Conservation (phyloP, 2,329 filamentous ascomycete species). For the Colletotrichum liriopes region DNA sequence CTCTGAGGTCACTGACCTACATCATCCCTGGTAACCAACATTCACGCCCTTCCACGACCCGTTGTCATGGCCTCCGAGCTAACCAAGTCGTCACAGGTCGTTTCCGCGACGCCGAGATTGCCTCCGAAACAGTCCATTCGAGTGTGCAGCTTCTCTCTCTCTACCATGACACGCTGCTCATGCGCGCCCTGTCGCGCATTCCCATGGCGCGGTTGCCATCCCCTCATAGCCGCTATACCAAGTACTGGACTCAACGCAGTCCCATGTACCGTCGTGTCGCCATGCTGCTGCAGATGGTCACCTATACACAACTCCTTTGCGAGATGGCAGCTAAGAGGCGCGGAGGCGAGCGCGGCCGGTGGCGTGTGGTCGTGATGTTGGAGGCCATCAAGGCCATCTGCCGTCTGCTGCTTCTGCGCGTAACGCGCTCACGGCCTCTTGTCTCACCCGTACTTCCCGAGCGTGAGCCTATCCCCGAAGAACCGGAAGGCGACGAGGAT, state of each 20-base stretch:
- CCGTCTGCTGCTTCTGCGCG: constrained; percentile 82
- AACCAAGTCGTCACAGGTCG: constrained; percentile 68
- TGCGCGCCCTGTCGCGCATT: constrained; percentile 73
- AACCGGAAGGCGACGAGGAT: constrained; percentile 62
- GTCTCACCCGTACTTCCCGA: constrained; percentile 89
- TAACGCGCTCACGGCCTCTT: constrained; percentile 87
- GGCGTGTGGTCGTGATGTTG: constrained; percentile 88
- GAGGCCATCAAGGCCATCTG: constrained; percentile 91
- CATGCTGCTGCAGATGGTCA: constrained; percentile 87
- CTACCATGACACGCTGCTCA: constrained; percentile 92
- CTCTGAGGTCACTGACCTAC: constrained; percentile 92
- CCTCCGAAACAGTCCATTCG: constrained; percentile 92
- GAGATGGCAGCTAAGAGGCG: constrained; percentile 95
- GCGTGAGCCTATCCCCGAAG: constrained; percentile 80
- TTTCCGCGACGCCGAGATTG: constrained; percentile 93
- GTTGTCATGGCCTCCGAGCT: neutral
- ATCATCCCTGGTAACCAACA: constrained; percentile 82
- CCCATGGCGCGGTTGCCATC: constrained; percentile 68
- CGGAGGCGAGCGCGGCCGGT: constrained; percentile 83
- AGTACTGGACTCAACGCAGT: constrained; percentile 75
- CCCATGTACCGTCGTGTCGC: constrained; percentile 86
- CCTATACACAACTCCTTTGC: constrained; percentile 96
- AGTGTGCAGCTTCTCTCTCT: constrained; percentile 90
- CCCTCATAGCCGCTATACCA: constrained; percentile 77
- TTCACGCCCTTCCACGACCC: neutral